A percentile compares a stretch with the other conserved stretches of the same genome.
These are phyloP conservation scores for Aspergillus ibericus DNA, from an alignment of 2,329 filamentous ascomycete genomes.

Conservation along the genomic window DNA sequence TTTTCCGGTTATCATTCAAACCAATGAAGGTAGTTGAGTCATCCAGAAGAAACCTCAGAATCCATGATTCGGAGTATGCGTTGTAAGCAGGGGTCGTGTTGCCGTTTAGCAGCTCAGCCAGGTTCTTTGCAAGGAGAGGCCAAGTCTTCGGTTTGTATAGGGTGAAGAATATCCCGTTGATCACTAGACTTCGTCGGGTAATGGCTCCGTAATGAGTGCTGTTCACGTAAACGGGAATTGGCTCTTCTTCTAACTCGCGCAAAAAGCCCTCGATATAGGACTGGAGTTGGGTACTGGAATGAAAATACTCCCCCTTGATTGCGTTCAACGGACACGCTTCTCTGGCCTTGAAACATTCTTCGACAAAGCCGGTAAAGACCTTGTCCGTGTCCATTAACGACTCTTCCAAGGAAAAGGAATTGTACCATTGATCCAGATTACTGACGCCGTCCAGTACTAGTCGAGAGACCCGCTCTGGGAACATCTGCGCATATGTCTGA, in stretches of 20 bases:
- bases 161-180: neutral
- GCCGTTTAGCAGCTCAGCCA: neutral
- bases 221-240: neutral
- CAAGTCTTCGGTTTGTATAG: neutral
- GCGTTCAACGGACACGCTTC: neutral
- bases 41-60: neutral
- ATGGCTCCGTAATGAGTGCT: neutral
- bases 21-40: neutral
- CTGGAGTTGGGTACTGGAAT: neutral
- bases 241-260: neutral
- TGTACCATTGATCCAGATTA: neutral
- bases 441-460: neutral
- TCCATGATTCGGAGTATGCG: neutral
- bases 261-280: neutral
- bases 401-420: neutral
- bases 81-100: neutral
- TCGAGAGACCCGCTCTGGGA: neutral
- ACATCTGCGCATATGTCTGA: neutral
- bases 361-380: neutral
- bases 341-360: neutral
- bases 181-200: neutral
- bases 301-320: neutral
- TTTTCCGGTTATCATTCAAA: neutral
- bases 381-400: neutral
- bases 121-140: neutral